These are phyloP conservation scores for Xylaria sp. DNA, from an alignment of 2,329 filamentous ascomycete species.

Conservation along the genomic window DNA sequence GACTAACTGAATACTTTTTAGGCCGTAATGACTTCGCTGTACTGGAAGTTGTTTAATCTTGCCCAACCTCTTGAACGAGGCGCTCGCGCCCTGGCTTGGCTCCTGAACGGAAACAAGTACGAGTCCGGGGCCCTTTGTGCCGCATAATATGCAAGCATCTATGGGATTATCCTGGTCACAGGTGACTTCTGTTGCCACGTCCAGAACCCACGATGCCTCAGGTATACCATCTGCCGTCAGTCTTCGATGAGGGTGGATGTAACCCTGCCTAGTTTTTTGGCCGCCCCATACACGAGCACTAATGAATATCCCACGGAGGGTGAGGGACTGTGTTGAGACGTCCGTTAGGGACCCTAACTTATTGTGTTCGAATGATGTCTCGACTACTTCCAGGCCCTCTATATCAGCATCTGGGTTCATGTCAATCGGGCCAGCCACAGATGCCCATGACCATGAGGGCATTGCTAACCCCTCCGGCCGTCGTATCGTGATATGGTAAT, in stretches of 20 bases:
- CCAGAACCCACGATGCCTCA: not conserved
- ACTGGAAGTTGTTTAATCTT: not conserved
- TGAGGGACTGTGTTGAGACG: not conserved
- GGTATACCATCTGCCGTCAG: not conserved
- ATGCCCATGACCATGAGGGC: conserved; percentile 42
- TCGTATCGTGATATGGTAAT: conserved; percentile 20
- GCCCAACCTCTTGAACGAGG: not conserved
- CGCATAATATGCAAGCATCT: not conserved
- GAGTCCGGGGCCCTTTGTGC: not conserved
- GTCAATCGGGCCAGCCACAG: conserved; percentile 31
- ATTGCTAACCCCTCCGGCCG: conserved; percentile 30
- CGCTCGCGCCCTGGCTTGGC: not conserved
- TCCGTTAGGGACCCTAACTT: not conserved
- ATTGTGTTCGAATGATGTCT: not conserved
- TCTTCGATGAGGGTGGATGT: not conserved
- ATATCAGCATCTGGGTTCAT: not conserved
- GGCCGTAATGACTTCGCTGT: not conserved
- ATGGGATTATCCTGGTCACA: not conserved
- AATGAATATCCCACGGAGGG: not conserved
- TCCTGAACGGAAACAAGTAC: not conserved
- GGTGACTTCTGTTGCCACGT: not conserved
- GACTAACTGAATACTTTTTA: not conserved
- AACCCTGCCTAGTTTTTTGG: not conserved
- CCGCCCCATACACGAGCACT: not conserved
- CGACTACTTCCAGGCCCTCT: not conserved